These are phyloP conservation scores for Hamamelis virginiana DNA, from an alignment of 164 flowering plant genomes.

Conservation along the genomic window DNA sequence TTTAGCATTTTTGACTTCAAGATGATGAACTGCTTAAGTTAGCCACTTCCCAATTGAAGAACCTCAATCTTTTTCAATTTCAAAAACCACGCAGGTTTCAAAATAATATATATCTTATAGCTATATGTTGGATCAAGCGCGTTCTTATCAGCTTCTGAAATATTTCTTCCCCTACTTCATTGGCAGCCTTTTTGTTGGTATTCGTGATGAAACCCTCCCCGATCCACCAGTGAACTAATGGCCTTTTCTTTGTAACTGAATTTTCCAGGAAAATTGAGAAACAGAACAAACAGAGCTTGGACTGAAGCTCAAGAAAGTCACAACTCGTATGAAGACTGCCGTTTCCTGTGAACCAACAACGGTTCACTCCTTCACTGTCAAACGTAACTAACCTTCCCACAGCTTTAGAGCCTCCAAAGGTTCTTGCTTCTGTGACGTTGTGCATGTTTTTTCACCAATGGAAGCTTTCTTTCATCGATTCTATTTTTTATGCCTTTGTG, in stretches of 20 bases:
- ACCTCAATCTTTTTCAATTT: background rate
- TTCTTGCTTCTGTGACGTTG: no score
- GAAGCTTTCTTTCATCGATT: no score
- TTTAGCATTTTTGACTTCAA: background rate
- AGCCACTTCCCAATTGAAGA: slow-evolving; percentile 4
- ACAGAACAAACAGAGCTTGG: no score
- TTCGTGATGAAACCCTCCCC: slow-evolving; percentile 6
- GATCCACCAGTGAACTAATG: slow-evolving; percentile 12
- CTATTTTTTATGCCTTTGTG: no score
- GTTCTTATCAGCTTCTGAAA: background rate
- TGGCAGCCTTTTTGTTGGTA: background rate
- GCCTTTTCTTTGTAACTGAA: slow-evolving; percentile 3
- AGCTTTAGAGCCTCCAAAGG: no score
- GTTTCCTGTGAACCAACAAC: no score
- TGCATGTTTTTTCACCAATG: no score
- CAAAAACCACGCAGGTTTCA: background rate
- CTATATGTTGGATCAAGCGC: background rate
- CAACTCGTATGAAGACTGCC: no score
- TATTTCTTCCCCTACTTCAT: background rate
- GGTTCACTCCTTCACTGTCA: no score
- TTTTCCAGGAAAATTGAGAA: no score
- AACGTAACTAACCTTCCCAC: no score
- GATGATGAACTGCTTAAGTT: background rate
- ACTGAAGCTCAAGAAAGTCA: no score
- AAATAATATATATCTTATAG: background rate